Evolutionary conservation across 768 basidiomycete genomes (phyloP), one percentile per base, ranked within the genome.

Genomic region (Leccinum aurantiacum): DNA sequence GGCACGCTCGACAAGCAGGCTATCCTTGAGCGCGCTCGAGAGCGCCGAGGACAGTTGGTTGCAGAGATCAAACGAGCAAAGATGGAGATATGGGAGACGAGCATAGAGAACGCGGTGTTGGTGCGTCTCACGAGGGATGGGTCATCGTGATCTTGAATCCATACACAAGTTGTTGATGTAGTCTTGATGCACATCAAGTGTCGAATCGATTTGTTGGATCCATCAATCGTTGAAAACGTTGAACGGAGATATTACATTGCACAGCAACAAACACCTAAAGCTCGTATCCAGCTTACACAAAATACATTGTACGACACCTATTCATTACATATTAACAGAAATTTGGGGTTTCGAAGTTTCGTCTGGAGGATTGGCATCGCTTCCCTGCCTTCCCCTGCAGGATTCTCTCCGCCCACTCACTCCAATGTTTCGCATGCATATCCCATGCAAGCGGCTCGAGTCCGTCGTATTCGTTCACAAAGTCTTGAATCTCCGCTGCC

Each of bases 11-110:
- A 74, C 52, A 81, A 77, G 62, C 77, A 74, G 25, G 80, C 79
- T 11, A 73, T 87, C 22, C 60, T 91, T 33, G 74, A 70, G 48
- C 79, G 80, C 14, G 89, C 88, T 14, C 77, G 74, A 56, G 82
- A 83, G 65, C 78, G 82, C 66, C 81, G 83, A 60, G 72, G 74
- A 57, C 77, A 82, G 64, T 64, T 92, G 38, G 74, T 75, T 57
- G 74, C 73, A 10, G 85, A 88, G 73, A 73, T 91, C 49, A 80
- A 85, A 53, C 76, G 75, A 56, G 82, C 85, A 24, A 87, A 87
- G 67, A 77, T 83, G 29, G 84, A 87, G 66, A 71, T 91, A 58
- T 91, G 90, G 90, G 88, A 90, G 74, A 80, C 81, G 54, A 85
- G 83, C 44, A 79, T 90, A 54, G 89, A 90, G 72, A 82, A 85